Evolutionary conservation across 106 monocot species (phyloP), one percentile per base, ranked within the genome.

Genomic region (Xerophyta viscosa): DNA sequence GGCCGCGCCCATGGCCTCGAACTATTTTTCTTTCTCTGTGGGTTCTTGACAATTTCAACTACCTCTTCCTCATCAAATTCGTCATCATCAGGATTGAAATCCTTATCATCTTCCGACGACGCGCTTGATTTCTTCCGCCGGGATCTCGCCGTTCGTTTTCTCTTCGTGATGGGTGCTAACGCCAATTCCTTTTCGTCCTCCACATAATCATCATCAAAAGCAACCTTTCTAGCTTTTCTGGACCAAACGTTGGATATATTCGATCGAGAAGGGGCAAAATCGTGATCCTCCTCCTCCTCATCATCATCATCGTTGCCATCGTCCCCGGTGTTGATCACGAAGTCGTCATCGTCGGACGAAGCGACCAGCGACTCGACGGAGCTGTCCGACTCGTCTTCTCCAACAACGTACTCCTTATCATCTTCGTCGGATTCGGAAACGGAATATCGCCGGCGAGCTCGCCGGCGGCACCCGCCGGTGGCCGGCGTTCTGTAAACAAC

Each of bases 351-450:
- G n/a, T n/a, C n/a, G n/a, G n/a, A n/a, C n/a, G 54, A 45, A 2
- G 66, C 56, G 21, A 43, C 66, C 24, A 24, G 52, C 19, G 57
- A 27, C 21, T 72, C 72, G 8, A 47, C 31, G 8, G 50, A 50
- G 41, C 60, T 47, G 54, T 58, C 71, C 37, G 28, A 54, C 17
- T 76, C 77, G 20, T 68, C 61, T 3, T 45, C 37, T 0, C 41
- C 57, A 24, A 24, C 66, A 17, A 19, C 47, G 15, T 26, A 57
- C n/a, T 73, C 79, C 56, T 79, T 66, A 8, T 28, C 39, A 12
- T 39, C 39, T 39, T 8, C 39, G 6, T 3, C 1, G 39, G 39
- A 39, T 8, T 10, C 39, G 39, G 10, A 3, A 8, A 12, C 39
- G 39, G 39, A 39, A 39, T 15, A 39, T 39, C 15, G 13, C 3